Evolutionary conservation across 345 rosid species (phyloP).

Genomic region (Gossypium thurberi): DNA sequence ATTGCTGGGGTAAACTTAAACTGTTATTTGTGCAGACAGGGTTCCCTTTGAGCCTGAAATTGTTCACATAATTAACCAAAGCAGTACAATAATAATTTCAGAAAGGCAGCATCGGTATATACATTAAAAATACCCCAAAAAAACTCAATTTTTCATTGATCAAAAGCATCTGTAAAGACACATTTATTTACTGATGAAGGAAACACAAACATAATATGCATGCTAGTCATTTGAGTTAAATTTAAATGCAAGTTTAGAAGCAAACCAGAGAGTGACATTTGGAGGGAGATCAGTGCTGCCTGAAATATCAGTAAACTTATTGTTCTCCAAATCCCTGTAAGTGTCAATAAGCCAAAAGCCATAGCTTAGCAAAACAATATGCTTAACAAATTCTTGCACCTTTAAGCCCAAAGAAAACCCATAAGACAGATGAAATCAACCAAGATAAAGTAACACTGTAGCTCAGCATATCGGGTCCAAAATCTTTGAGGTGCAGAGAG

Average conservation of each 20-base stretch:
- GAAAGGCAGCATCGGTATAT: background rate
- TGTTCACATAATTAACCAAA: constrained; percentile 5
- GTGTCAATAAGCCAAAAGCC: constrained; percentile 3
- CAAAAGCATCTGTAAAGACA: background rate
- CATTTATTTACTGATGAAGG: constrained; percentile 3
- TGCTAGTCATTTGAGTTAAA: constrained; percentile 5
- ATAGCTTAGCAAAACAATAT: constrained; percentile 9
- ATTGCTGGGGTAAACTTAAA: constrained; percentile 29
- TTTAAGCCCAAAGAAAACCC: background rate
- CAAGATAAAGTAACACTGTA: background rate
- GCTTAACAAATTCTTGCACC: background rate
- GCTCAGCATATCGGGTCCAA: background rate
- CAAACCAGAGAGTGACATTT: constrained; percentile 77
- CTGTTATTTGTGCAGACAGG: constrained; percentile 51
- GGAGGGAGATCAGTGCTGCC: constrained; percentile 55
- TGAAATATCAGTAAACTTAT: constrained; percentile 45
- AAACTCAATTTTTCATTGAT: background rate
- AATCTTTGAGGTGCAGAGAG: background rate
- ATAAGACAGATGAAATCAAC: constrained; percentile 2
- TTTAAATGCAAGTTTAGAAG: constrained; percentile 22
- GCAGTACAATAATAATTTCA: constrained; percentile 5
- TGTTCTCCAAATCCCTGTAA: constrained; percentile 80
- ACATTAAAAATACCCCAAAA: background rate
- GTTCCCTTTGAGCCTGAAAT: constrained; percentile 85
- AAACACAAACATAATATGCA: constrained; percentile 2